Conservation (phyloP, 805 yeast genomes). For the Scheffersomyces spartinae region DNA sequence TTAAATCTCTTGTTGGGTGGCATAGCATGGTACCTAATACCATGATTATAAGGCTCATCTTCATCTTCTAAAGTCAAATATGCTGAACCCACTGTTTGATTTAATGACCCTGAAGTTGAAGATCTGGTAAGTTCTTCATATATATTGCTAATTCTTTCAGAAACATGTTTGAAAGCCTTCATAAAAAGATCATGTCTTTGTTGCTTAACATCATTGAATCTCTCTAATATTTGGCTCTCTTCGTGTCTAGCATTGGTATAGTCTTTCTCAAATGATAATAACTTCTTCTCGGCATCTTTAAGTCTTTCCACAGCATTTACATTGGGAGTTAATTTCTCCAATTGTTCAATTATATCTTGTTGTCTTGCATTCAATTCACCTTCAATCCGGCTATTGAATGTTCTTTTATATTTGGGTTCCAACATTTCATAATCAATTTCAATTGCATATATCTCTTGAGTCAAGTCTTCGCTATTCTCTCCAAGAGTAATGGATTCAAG, state of each 20-base stretch:
- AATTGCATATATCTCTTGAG: constrained; percentile 32
- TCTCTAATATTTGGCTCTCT: constrained; percentile 42
- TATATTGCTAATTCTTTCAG: constrained; percentile 57
- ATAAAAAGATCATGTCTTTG: constrained; percentile 54
- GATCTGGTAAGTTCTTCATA: constrained; percentile 81
- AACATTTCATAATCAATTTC: constrained; percentile 44
- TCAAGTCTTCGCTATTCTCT: constrained; percentile 28
- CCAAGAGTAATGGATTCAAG: constrained; percentile 53
- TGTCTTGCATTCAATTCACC: constrained; percentile 20
- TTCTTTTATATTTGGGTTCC: constrained; percentile 30
- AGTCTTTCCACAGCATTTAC: constrained; percentile 69
- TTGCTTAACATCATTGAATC: constrained; percentile 48
- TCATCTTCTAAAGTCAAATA: constrained; percentile 77
- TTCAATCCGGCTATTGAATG: constrained; percentile 26
- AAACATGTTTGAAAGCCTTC: constrained; percentile 66
- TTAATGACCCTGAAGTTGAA: constrained; percentile 43
- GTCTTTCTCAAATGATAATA: constrained; percentile 53
- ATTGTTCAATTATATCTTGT: constrained; percentile 25
- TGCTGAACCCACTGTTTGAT: constrained; percentile 93
- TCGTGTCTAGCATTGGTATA: constrained; percentile 47
- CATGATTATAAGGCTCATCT: constrained; percentile 78
- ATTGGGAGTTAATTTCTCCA: constrained; percentile 60
- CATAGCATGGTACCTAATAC: constrained; percentile 85
- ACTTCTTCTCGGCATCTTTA: constrained; percentile 50
- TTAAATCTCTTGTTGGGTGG: constrained; percentile 92